phyloP scores from a whole-genome alignment of 192 early-diverging fungal species.

The Backusella westeae region DNA sequence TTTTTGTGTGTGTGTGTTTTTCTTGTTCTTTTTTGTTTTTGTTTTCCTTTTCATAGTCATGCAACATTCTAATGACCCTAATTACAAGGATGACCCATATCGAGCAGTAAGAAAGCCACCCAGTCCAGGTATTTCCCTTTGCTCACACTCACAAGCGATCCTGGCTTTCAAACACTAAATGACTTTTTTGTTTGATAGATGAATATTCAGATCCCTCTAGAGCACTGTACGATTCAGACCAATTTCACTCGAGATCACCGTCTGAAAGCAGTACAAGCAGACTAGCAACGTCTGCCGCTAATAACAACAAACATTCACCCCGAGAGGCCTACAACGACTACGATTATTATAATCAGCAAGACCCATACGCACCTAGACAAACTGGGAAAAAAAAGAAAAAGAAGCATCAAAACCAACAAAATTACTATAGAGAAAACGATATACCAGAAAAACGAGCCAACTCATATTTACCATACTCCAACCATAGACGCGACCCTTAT shows the following conservation, averaged over 20 bases:
- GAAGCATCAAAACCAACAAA: neutral
- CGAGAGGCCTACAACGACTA: neutral
- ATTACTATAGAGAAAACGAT: neutral
- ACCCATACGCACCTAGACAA: constrained; percentile 22
- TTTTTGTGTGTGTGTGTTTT: neutral
- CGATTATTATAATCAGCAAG: constrained; percentile 14
- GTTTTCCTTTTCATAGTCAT: neutral
- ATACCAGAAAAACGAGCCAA: constrained; percentile 5
- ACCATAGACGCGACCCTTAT: constrained; percentile 27
- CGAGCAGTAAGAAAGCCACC: constrained; percentile 16
- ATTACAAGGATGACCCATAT: constrained; percentile 16
- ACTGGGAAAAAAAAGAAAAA: neutral
- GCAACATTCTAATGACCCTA: neutral
- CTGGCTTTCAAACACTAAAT: neutral
- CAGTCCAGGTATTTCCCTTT: constrained; percentile 25
- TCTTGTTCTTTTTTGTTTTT: neutral
- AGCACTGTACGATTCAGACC: constrained; percentile 9
- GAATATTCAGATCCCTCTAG: constrained; percentile 1
- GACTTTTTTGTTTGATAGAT: neutral
- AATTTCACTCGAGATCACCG: constrained; percentile 19
- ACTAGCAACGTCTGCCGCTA: neutral
- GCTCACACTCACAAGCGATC: neutral
- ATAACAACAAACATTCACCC: neutral
- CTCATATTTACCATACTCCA: constrained; percentile 28
- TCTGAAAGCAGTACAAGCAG: constrained; percentile 27